A percentile compares a stretch with the other conserved stretches of the same genome.
phyloP scores from a whole-genome alignment of 805 yeast genomes.

The Spathaspora sp. region DNA sequence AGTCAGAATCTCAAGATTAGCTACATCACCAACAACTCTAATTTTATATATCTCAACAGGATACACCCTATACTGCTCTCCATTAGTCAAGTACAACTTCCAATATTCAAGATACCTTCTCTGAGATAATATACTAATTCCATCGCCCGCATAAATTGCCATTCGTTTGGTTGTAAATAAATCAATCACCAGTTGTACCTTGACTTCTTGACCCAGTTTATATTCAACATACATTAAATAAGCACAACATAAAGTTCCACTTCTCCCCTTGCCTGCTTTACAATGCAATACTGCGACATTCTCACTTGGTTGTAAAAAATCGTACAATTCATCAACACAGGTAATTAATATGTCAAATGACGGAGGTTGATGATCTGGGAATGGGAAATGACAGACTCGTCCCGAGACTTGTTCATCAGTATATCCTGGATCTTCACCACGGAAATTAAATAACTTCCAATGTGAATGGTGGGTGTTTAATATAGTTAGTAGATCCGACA shows the following conservation, averaged over 20 bases:
- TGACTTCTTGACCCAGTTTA: constrained; percentile 1
- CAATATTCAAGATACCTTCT: constrained; percentile 62
- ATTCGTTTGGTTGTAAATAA: constrained; percentile 58
- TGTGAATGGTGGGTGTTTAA: constrained; percentile 46
- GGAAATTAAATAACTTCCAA: constrained; percentile 76
- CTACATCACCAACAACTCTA: not conserved
- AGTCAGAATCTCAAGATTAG: not conserved
- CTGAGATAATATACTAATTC: constrained; percentile 73
- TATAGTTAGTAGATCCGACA: constrained; percentile 47
- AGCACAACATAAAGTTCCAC: constrained; percentile 74
- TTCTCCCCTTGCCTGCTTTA: constrained; percentile 87
- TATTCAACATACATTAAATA: constrained; percentile 50
- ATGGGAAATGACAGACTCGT: constrained; percentile 46
- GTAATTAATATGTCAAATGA: constrained; percentile 49
- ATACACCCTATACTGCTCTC: no score
- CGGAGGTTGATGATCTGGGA: constrained; percentile 78
- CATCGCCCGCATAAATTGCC: constrained; percentile 52
- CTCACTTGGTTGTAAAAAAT: constrained; percentile 30
- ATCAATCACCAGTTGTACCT: constrained; percentile 45
- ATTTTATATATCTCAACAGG: not conserved
- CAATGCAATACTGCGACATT: constrained; percentile 78
- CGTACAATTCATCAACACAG: constrained; percentile 43
- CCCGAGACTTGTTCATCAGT: constrained; percentile 33
- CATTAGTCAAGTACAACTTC: constrained; percentile 11
- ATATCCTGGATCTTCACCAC: constrained; percentile 51